Percentiles rank a stretch among this genome's conserved stretches.
These are phyloP conservation scores for Discostella stelligeroides DNA, from an alignment of 108 stramenopile species.

Conservation along the genomic window DNA sequence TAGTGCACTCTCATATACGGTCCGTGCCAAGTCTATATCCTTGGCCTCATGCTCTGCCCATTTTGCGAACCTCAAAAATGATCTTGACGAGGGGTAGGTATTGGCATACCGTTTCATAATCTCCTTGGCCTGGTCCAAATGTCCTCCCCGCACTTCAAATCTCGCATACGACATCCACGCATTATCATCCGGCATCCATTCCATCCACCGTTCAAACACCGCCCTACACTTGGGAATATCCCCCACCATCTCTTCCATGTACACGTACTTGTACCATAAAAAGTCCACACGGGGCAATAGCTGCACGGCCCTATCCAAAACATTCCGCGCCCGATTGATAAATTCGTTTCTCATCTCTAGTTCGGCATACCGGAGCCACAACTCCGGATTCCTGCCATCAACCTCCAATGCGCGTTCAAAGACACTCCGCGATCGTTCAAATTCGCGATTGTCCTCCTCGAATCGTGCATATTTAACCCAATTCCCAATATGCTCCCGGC, in stretches of 20 bases:
- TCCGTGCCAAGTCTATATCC: conserved; percentile 89
- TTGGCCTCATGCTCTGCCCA: conserved; percentile 98
- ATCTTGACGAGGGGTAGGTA: conserved; percentile 82
- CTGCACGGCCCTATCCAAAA: conserved; percentile 96
- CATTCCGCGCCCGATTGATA: conserved; percentile 97
- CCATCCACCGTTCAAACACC: conserved; percentile 99
- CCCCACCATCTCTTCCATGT: conserved; percentile 99
- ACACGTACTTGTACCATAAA: conserved; percentile 99
- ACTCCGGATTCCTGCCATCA: conserved; percentile 81
- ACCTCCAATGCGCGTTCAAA: conserved; percentile 98
- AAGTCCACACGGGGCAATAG: conserved; percentile 95
- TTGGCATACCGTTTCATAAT: conserved; percentile 94
- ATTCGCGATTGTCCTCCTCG: conserved; percentile 98
- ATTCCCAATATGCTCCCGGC: conserved; percentile 94
- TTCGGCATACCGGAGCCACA: conserved; percentile 98
- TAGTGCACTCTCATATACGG: conserved; percentile 92
- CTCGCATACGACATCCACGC: conserved; percentile 95
- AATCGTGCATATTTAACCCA: conserved; percentile 98
- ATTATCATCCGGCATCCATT: conserved; percentile 98
- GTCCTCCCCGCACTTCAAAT: conserved; percentile 92
- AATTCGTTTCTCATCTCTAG: conserved; percentile 99
- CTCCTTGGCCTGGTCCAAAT: conserved; percentile 64
- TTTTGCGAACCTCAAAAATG: conserved; percentile 95
- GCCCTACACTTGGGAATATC: conserved; percentile 90
- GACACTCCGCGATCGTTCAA: conserved; percentile 94